phyloP scores from a whole-genome alignment of 2,329 filamentous ascomycete genomes.

The Penicillium sp. region DNA sequence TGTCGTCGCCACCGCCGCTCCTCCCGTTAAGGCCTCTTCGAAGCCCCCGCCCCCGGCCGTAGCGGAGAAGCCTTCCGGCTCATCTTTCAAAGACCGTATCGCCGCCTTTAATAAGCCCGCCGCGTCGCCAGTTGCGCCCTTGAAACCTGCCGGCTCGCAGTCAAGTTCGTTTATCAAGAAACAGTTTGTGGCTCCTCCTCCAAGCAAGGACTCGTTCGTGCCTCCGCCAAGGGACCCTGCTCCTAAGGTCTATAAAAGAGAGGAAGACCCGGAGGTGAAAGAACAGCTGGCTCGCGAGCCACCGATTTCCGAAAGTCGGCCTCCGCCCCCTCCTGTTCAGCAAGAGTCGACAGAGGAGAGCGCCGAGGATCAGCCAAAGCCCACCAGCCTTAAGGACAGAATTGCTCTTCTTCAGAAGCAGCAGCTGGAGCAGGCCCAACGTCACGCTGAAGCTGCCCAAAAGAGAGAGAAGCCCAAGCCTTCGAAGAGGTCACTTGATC shows the following conservation, averaged over 20 bases:
- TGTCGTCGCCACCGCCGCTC: conserved; percentile 29
- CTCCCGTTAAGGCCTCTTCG: conserved; percentile 43
- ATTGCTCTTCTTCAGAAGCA: conserved; percentile 93
- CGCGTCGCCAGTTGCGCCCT: conserved; percentile 82
- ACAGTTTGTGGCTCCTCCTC: conserved; percentile 91
- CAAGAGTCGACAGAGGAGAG: conserved; percentile 50
- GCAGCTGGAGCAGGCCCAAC: conserved; percentile 81
- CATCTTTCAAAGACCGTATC: conserved; percentile 91
- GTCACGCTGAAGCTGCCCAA: conserved; percentile 71
- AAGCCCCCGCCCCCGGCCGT: conserved; percentile 64
- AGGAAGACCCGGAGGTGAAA: conserved; percentile 68
- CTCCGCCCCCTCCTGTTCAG: conserved; percentile 31
- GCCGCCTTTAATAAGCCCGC: conserved; percentile 93
- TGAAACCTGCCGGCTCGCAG: conserved; percentile 69
- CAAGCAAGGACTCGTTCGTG: conserved; percentile 86
- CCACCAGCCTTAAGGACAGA: conserved; percentile 88
- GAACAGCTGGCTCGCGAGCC: conserved; percentile 35
- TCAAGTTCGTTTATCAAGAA: conserved; percentile 83
- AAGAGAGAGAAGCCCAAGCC: conserved; percentile 87
- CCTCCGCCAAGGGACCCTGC: conserved; percentile 70
- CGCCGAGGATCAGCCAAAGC: conserved; percentile 78
- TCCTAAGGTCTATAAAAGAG: conserved; percentile 75
- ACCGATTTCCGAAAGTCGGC: conserved; percentile 32
- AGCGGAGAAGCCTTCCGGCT: conserved; percentile 69
- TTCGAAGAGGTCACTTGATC: conserved; percentile 62